Base-by-base conservation (phyloP, 495 filamentous ascomycete genomes). In the Letharia lupina region DNA sequence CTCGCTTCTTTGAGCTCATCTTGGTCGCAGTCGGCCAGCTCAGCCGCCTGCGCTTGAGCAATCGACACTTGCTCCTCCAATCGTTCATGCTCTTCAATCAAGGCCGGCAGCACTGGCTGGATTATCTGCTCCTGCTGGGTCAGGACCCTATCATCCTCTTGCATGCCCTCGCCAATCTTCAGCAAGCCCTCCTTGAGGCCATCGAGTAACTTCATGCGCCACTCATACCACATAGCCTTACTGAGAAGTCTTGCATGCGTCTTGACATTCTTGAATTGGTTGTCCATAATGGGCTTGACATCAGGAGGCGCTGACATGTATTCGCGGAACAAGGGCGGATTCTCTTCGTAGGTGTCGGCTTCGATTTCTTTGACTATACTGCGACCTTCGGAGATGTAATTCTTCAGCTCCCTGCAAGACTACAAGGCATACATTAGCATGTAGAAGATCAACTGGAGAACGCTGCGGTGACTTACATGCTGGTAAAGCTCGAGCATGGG, bases 161-260 rank as follows among this genome's bases (percentile, higher is more conserved):
- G 82, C 87, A 98, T 88, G 45, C 88, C 90, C 54, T 89, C 83
- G 0, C 81, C 79, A 52, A 90, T 91, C 47, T 84, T 86, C 44
- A 88, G 72, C 2, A 98, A 82, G 3, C 88, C 91, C 67, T 90
- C 86, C 71, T 87, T 89, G 28, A 98, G 80, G 8, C 90, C 91
- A 33, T 89, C 87, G 16, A 96, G 86, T 37, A 97, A 84, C 70
- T 91, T 91, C 85, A 89, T 91, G 42, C 95, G 89, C 95, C 95
- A 98, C 72, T 92, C 88, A 73, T 98, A 98, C 95, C 95, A 98
- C 75, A 91, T 93, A 47, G 86, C 91, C 73, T 96, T 96, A 77
- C 93, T 96, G 16, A 90, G 82, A 8, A 95, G 80, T 50, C 95
- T 80, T 4, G 95, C 89, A 73, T 97, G 87, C 0, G 91, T 95